Evolutionary conservation across 306 rosid genomes (phyloP), one percentile per base, ranked within the genome.

Genomic region (Begonia masoniana): DNA sequence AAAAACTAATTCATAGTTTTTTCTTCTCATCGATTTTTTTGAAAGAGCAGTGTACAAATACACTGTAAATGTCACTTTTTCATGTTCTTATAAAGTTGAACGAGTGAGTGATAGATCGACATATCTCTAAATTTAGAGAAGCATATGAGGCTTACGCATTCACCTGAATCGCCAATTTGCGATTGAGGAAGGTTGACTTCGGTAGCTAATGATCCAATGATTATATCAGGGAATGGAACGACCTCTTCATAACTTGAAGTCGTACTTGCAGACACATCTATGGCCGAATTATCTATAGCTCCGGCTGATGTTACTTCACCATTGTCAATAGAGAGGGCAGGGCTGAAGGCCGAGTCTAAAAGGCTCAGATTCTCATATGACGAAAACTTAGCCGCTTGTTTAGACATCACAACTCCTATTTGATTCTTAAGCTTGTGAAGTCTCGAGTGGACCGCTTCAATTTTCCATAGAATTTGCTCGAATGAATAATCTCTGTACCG

Each of bases 231-330:
- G n/a, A n/a, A 41, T 72, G 62, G 50, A 12, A 78, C 41, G 46
- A 73, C 88, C 66, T 78, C 91, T 73, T 80, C 91, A 58, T 57
- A 82, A 68, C 95, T 85, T 41, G 87, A 85, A 63, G 78, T 79
- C 23, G 71, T 78, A 65, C 85, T 76, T 71, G 68, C 91, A 54
- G 78, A 91, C 69, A 78, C 60, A 59, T 68, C 69, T 47, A 68
- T 82, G 64, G 75, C 24, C 43, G 89, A 53, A 65, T 72, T 51
- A 47, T 74, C 73, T 10, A 78, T 69, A 51, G 62, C 83, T 62
- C 82, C 82, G 2, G 73, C 77, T 9, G 94, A 81, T 26, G 74
- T 57, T 8, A 6, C 15, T 11, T 83, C 85, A 53, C 82, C 97
- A 36, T 72, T 81, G 43, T 77, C 94, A 21, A 73, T 74, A 58